Evolutionary conservation across 2,329 filamentous ascomycete species (phyloP), one percentile per base, ranked within the genome.

Genomic region (Aspergillus costaricaensis): DNA sequence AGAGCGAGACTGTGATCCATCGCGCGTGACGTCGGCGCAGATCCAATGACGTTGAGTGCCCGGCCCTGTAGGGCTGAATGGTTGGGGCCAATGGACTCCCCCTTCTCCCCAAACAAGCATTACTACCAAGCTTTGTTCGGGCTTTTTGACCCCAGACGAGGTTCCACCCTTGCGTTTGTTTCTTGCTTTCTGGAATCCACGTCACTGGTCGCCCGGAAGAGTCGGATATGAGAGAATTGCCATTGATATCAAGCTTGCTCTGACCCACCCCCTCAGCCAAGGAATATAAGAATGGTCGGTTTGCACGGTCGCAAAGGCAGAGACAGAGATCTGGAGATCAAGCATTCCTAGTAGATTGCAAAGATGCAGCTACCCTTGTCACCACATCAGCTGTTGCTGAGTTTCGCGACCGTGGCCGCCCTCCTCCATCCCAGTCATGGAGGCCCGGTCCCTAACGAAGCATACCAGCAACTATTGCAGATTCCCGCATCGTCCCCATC

Each of bases 401-500:
- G 39, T 3, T 12, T 55, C 27, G 53, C 43, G 53, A 44, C 53
- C 41, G 53, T 55, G 39, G 39, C 53, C 17, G 25, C 39, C 39
- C 39, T 55, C 2, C n/a, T 55, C 12, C n/a, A 36, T n/a, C 19
- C 36, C 4, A 41, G 21, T 12, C 32, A 55, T 8, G 43, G 51
- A 9, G 41, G 52, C 47, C 56, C 56, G 5, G 56, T 58, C 3
- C 47, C 49, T 7, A 58, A 52, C 25, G 56, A 58, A 9, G 56
- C 36, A 3, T 58, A 58, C n/a, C 56, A 58, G 36, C 56, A 58
- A 21, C 14, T 58, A 10, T 14, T 58, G 44, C 47, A 39, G 6
- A 51, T 53, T 10, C 56, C 56, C 14, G 56, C 56, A 4, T 58
- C 56, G 1, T 58, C 56, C 9, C 56, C 56, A 5, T 58, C 56